These are phyloP conservation scores for Leishmania arabica DNA, from an alignment of 208 protist species.

Conservation along the genomic window DNA sequence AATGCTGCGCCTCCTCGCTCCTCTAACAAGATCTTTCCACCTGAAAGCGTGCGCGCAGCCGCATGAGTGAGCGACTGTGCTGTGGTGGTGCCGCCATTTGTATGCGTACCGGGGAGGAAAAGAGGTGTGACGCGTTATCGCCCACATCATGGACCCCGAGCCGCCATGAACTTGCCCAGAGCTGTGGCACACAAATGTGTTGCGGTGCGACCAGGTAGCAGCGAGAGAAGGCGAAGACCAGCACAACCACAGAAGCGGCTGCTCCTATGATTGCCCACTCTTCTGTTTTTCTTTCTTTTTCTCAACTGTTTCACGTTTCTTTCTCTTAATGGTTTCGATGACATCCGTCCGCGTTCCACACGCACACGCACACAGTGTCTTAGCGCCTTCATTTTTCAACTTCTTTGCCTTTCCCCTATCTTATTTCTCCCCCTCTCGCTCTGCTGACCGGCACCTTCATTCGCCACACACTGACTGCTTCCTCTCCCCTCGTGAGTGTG, in stretches of 20 bases:
- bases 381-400: background rate
- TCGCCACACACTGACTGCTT: background rate
- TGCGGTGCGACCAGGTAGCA: background rate
- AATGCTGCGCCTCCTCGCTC: background rate
- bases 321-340: background rate
- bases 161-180: background rate
- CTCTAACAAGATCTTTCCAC: background rate
- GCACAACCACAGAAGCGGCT: background rate
- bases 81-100: background rate
- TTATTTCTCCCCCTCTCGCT: background rate
- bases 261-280: background rate
- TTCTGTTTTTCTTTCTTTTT: background rate
- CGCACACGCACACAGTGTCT: slow-evolving; percentile 1
- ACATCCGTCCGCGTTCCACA: background rate
- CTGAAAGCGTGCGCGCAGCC: background rate
- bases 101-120: background rate
- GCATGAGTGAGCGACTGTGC: background rate
- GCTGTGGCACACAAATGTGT: background rate
- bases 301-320: background rate
- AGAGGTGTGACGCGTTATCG: too few species aligned
- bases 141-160: background rate
- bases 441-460: background rate
- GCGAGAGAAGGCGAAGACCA: background rate
- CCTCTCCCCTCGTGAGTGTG: background rate
- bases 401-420: background rate